Percentiles rank a stretch among this genome's conserved stretches.
Conservation (phyloP, 2,329 filamentous ascomycete genomes). For the Helotiales sp. region DNA sequence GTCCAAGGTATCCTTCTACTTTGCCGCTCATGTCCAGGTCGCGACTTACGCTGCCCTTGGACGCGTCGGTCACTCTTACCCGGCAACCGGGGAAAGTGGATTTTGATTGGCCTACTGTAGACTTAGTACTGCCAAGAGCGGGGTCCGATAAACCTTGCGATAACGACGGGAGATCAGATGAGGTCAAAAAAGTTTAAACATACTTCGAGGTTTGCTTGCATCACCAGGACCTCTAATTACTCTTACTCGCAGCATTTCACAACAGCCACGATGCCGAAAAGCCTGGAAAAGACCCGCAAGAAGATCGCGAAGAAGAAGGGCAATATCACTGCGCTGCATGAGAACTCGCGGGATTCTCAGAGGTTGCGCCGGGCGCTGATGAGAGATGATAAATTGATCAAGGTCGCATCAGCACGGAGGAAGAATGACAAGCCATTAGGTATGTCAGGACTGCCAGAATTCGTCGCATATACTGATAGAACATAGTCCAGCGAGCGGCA, state of each 20-base stretch:
- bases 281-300: conserved; percentile 84
- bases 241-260: conserved; percentile 17
- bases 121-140: conserved; percentile 11
- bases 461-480: conserved; percentile 21
- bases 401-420: conserved; percentile 69
- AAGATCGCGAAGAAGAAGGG: conserved; percentile 87
- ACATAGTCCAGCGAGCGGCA: conserved; percentile 65
- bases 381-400: conserved; percentile 82
- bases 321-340: conserved; percentile 76
- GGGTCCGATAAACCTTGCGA: conserved; percentile 35
- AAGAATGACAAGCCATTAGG: conserved; percentile 77
- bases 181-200: neutral
- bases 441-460: conserved; percentile 46
- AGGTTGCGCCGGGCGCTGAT: conserved; percentile 78
- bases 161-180: conserved; percentile 16
- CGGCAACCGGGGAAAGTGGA: conserved; percentile 14
- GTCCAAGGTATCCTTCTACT: neutral
- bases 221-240: conserved; percentile 5
- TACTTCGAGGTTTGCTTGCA: neutral
- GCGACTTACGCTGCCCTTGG: neutral
- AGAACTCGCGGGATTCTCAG: conserved; percentile 85
- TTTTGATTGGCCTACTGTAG: neutral
- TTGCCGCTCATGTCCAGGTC: conserved; percentile 8
- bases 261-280: conserved; percentile 70
- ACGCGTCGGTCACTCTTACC: conserved; percentile 24